Evolutionary conservation across 371 early-diverging fungal genomes (phyloP), one percentile per base, ranked within the genome.

Genomic region (Batkoa obscura): DNA sequence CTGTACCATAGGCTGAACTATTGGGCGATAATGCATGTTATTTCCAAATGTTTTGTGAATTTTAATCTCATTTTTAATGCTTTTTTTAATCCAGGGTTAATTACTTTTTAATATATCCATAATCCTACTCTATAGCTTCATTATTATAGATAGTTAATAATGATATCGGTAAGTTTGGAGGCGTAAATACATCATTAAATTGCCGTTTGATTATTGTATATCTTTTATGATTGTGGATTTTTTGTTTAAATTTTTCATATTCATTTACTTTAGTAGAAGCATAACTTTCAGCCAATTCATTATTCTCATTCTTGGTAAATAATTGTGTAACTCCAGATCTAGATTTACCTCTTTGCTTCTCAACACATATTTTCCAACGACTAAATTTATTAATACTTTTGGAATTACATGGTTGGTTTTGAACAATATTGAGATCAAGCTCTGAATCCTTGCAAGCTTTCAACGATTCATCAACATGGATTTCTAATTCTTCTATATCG

Each of bases 1-100:
- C 42, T 72, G 76, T 3, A 71, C 60, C 43, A 63, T 53, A 34
- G 36, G 35, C 17, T 2, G 30, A 15, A 53, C 15, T 8, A 52
- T 50, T 48, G 8, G 17, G 31, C 52, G 47, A 35, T 58, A 43
- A 45, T 30, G 39, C 32, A 50, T 17, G 38, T 37, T 10, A 12
- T 46, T 3, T 23, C n/a, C 32, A 15, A 3, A 9, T 10, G 17
- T 17, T 6, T 12, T 9, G 9, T 31, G 4, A 9, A 15, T 13
- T n/a, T 50, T 3, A 13, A 30, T 3, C 34, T 50, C 51, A 8
- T 50, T 35, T 8, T 15, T 15, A 50, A 15, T 17, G 10, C 32
- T 10, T 3, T 15, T 12, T 32, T 6, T 17, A 50, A 13, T 15
- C 32, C 32, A 13, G 51, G 10, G 8, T 50, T 31, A 15, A 50